Evolutionary conservation across 352 stramenopile species (phyloP), one percentile per base, ranked within the genome.

Genomic region (Phytophthora pseudosyringae): DNA sequence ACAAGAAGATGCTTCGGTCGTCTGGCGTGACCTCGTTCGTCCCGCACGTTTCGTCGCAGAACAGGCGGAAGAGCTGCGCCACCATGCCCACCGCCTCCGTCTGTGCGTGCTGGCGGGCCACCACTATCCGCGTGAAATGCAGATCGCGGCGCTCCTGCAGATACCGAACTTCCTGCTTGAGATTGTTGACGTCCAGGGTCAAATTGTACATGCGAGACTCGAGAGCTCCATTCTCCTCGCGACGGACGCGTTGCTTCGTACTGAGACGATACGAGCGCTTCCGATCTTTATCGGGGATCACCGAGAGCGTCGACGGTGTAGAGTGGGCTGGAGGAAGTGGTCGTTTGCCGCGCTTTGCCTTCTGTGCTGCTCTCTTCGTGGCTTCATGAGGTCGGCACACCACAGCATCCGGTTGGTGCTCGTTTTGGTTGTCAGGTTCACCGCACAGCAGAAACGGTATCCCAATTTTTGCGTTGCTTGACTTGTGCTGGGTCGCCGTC

Each of bases 151-250:
- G 47, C 18, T 59, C 53, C 53, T 69, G 26, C 3, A 69, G 47
- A 5, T 52, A n/a, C 11, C 54, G 45, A 28, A 73, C 16, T 44
- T 61, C 36, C 35, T 73, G 65, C 12, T 63, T 40, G 5, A 73
- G 40, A 15, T 69, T 50, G 43, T 69, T 73, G 31, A 69, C 29
- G 43, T 73, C 52, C 44, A 73, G 49, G 7, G 43, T 73, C 48
- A 73, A 41, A 28, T 69, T 70, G 25, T 59, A 55, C 16, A 59
- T 38, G 7, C 41, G 33, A 4, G 65, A 69, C 59, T 18, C 65
- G 51, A 15, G 29, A 52, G 15, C 43, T 39, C 48, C 39, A 43
- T 9, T 56, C 21, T 13, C 35, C 43, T 32, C 29, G 4, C 38
- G 8, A 16, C 15, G 29, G 29, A 40, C 15, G 29, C 18, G 48